Base-by-base conservation (phyloP, 1,284 basidiomycete species). In the Cystobasidium sp. region DNA sequence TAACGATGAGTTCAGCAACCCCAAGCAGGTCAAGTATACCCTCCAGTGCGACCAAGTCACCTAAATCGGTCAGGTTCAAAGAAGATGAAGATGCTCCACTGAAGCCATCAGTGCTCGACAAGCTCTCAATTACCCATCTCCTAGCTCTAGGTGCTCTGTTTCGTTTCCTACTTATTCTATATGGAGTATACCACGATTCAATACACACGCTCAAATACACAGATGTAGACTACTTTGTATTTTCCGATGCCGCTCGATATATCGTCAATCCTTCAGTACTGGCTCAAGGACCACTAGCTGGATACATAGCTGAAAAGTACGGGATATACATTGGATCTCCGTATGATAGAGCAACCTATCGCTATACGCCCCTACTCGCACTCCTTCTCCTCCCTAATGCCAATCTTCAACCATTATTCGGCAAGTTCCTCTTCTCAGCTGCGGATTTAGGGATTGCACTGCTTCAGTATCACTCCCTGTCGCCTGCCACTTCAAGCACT, bases 151-250 rank as follows among this genome's bases (percentile, higher is more conserved):
- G 92, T 0, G 80, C 86, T 18, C 47, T 86, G 31, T 80, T 94
- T 59, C 88, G 93, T 68, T 81, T 91, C 22, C 85, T 81, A 14
- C 87, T 96, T 58, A 89, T 96, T 72, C 80, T 89, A 6, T 95
- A 93, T 82, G 93, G 92, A 80, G 90, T 91, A 83, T 93, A 92
- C 88, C 93, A 94, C 77, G 93, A 96, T 80, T 86, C 87, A 3
- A 88, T 85, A 76, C 91, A 90, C 1, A 81, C 88, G n/a, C 87
- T 98, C 43, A 94, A 94, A 81, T 99, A 98, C 82, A 99, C 96
- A 18, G 96, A 99, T 83, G 86, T 99, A 74, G 97, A 99, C 84
- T 99, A 98, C 83, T 87, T 89, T 53, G 96, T 99, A 77, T 97
- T 97, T 84, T 91, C 88, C 72, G 95, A 98, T 82, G 97, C 95